Evolutionary conservation across 75 land plant genomes (phyloP), one percentile per base, ranked within the genome.

Genomic region (Pinus albicaulis): DNA sequence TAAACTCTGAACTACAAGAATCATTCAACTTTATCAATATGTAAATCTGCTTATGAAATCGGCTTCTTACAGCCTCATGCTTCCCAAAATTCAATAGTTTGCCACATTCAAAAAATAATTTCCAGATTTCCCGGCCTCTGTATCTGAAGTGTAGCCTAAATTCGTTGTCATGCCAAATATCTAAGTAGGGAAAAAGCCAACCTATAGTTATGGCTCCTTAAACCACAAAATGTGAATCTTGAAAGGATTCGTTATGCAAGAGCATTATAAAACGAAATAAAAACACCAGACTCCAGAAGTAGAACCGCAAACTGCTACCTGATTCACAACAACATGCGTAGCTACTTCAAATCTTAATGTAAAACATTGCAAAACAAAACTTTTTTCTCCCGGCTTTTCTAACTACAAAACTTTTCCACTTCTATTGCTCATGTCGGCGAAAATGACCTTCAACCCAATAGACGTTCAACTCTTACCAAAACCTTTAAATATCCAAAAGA

Each of bases 11-110:
- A 38, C 41, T 38, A 0, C 4, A 38, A 38, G 41, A 38, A 38
- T 1, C 41, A 38, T 38, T 5, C 41, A 38, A 13, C 14, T 66
- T 66, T 19, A 66, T 36, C 70, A 44, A 66, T 66, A 8, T 65
- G 41, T 17, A 65, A 65, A 65, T 65, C 70, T 6, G 44, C 19
- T 44, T 66, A 38, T 6, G 38, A 63, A 63, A 14, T 63, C 26
- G 41, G 41, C 41, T 59, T 94, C 96, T 79, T 89, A 74, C 78
- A 94, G 82, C 3, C 89, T 80, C 34, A 94, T 86, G 17, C 96
- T 94, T 86, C n/a, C n/a, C n/a, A n/a, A n/a, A n/a, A n/a, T n/a
- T n/a, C n/a, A n/a, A n/a, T n/a, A n/a, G n/a, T n/a, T n/a, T n/a
- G n/a, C n/a, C n/a, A n/a, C n/a, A n/a, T n/a, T n/a, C n/a, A n/a